These are phyloP conservation scores for Atkinsonella texensis DNA, from an alignment of 2,329 filamentous ascomycete species.

Conservation along the genomic window DNA sequence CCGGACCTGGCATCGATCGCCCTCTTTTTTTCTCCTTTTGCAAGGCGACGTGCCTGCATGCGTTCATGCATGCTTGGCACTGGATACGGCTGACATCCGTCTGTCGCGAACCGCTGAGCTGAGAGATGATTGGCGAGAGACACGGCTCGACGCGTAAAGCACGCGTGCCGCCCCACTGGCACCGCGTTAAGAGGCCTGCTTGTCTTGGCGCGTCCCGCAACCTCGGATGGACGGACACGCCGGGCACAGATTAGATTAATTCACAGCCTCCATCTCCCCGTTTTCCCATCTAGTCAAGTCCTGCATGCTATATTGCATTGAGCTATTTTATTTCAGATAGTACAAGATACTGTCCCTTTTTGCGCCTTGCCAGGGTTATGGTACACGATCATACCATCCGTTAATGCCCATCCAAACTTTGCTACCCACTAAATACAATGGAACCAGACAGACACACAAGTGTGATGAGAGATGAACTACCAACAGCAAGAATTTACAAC, in stretches of 20 bases:
- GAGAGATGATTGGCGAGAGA: too few species aligned
- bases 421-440: neutral
- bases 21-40: too few species aligned
- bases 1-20: too few species aligned
- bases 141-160: neutral
- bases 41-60: too few species aligned
- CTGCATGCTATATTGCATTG: neutral
- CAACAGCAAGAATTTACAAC: neutral
- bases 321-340: neutral
- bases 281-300: neutral
- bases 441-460: neutral
- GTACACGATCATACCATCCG: neutral
- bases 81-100: too few species aligned
- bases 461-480: neutral
- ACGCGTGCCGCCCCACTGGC: neutral
- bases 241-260: neutral
- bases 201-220: neutral
- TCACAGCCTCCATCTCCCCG: neutral
- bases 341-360: neutral
- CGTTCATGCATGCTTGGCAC: too few species aligned
- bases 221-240: neutral
- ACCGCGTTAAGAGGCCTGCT: neutral
- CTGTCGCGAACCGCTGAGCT: too few species aligned
- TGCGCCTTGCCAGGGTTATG: neutral
- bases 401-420: neutral